These are phyloP conservation scores for Diaporthe helianthi DNA, from an alignment of 2,329 filamentous ascomycete species.

Conservation along the genomic window DNA sequence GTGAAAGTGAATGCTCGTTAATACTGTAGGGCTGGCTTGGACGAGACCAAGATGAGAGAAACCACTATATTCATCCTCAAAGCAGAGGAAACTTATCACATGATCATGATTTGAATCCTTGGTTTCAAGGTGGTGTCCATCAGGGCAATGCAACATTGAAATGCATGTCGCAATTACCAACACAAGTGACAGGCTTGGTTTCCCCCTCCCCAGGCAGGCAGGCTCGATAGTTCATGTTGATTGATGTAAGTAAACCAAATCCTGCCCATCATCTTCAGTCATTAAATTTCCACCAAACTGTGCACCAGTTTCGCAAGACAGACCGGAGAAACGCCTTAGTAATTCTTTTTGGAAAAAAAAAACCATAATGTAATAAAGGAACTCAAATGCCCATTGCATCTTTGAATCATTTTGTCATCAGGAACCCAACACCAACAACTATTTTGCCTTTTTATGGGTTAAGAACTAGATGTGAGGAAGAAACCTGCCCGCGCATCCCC, in stretches of 20 bases:
- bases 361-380: constrained; percentile 8
- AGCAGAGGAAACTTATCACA: background rate
- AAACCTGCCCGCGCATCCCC: background rate
- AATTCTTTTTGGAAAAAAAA: constrained; percentile 17
- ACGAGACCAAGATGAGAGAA: background rate
- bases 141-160: constrained; percentile 5
- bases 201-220: background rate
- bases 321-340: background rate
- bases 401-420: constrained; percentile 12
- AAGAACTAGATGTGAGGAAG: background rate
- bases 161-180: constrained; percentile 3
- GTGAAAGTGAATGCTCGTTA: background rate
- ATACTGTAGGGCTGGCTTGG: background rate
- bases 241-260: no score
- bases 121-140: background rate
- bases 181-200: background rate
- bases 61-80: background rate
- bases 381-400: background rate
- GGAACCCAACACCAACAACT: background rate
- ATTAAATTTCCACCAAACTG: no score
- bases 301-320: background rate
- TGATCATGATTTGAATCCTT: constrained; percentile 3
- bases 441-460: background rate
- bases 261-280: background rate
- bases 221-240: no score